A percentile compares a stretch with the other conserved stretches of the same genome.
Evolutionary conservation across 768 basidiomycete species (phyloP).

Genomic region (Termitomyces sp.): DNA sequence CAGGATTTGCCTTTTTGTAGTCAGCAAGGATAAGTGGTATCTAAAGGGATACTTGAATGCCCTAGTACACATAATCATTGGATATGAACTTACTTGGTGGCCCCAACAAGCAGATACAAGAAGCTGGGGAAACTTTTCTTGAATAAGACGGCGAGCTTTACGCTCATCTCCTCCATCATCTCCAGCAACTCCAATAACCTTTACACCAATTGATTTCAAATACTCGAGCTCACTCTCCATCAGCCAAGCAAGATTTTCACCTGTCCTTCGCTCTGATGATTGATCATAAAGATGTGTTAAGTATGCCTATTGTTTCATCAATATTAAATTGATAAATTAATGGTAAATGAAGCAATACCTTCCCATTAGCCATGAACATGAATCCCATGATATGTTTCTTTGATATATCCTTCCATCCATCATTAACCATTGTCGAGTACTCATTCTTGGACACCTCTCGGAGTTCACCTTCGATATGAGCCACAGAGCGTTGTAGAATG

Average conservation of each 20-base stretch:
- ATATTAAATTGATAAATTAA: not conserved
- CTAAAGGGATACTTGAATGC: not conserved
- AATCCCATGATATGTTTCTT: too few species aligned
- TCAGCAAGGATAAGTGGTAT: not conserved
- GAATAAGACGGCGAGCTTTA: not conserved
- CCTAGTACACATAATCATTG: not conserved
- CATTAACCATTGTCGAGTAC: too few species aligned
- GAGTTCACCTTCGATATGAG: not conserved
- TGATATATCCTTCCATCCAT: too few species aligned
- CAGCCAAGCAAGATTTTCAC: not conserved
- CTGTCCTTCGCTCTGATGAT: not conserved
- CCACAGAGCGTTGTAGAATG: not conserved
- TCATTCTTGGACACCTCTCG: too few species aligned
- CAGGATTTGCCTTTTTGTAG: constrained; percentile 4
- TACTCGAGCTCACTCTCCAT: not conserved
- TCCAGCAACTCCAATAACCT: not conserved
- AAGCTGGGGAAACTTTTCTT: not conserved
- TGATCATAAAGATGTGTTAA: not conserved
- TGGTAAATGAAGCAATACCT: not conserved
- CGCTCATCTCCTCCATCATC: not conserved
- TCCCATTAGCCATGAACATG: not conserved
- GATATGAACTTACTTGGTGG: not conserved
- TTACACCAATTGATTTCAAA: not conserved
- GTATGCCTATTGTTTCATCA: not conserved
- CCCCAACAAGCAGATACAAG: too few species aligned